Base-by-base conservation (phyloP, 768 basidiomycete species). In the Termitomyces sp. region DNA sequence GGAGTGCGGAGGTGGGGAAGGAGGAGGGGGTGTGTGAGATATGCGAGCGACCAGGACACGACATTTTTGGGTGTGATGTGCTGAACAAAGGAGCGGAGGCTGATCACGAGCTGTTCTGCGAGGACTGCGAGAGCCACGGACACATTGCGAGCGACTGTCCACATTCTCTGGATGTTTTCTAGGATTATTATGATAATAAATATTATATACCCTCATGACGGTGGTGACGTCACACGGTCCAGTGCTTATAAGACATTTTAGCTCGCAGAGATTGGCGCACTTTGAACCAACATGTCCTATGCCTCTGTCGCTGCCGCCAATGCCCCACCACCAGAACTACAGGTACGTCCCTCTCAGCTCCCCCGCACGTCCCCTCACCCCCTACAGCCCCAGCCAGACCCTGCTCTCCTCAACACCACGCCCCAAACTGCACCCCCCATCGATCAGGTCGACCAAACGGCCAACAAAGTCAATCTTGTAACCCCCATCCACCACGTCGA, bases 161-260 rank as follows among this genome's bases (percentile, higher is more conserved):
- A 43, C 85, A 93, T 70, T 92, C 91, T 12, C 72, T 87, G 71
- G 93, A 95, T 73, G 89, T 95, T 58, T 95, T 95, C 74, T 95
- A 74, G 76, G 8, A 4, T 50, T 20, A n/a, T n/a, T 33, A 33
- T 46, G n/a, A 18, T 33, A 23, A 50, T 50, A 33, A 20, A 33
- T 35, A 35, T 35, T 33, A 20, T 50, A 50, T 50, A 50, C 50
- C 49, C 30, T 44, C 43, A 58, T 59, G 63, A 64, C 58, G 56
- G 6, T 13, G 32, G 52, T 60, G 61, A 61, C 63, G 50, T 61
- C 63, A 66, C 32, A 30, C 28, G 1, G 16, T 13, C 23, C 32
- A 2, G 5, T 28, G 5, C 49, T 51, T 65, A 61, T 61, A 65
- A 58, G 53, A 57, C 56, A 47, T n/a, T 20, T 30, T 7, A 23